phyloP scores from a whole-genome alignment of 805 yeast species.

The Cyberlindnera amylophila region DNA sequence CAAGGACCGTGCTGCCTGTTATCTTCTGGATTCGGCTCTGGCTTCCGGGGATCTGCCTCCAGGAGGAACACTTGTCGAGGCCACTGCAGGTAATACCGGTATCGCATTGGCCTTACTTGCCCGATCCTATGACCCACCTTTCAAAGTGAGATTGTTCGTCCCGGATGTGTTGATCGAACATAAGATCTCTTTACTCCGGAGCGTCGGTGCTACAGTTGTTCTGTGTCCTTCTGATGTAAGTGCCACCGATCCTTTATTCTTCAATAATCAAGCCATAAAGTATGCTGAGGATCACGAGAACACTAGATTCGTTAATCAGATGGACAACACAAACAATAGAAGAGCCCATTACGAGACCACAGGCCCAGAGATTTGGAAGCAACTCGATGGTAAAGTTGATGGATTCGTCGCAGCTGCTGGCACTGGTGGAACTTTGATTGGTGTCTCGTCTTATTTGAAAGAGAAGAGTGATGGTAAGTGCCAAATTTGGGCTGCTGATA shows the following conservation, averaged over 20 bases:
- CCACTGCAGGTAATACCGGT: constrained; percentile 86
- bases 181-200: constrained; percentile 53
- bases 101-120: constrained; percentile 73
- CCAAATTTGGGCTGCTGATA: constrained; percentile 64
- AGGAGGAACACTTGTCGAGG: constrained; percentile 71
- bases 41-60: constrained; percentile 46
- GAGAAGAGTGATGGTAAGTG: constrained; percentile 36
- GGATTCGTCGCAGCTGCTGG: constrained; percentile 75
- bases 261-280: constrained; percentile 23
- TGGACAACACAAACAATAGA: constrained; percentile 77
- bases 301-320: constrained; percentile 77
- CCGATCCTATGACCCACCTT: constrained; percentile 24
- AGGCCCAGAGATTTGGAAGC: constrained; percentile 75
- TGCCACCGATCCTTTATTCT: constrained; percentile 45
- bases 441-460: constrained; percentile 62
- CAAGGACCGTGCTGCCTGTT: constrained; percentile 74
- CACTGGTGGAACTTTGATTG: constrained; percentile 81
- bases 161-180: constrained; percentile 77
- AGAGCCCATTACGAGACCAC: constrained; percentile 62
- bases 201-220: constrained; percentile 59
- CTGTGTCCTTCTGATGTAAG: constrained; percentile 64
- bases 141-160: constrained; percentile 64
- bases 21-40: constrained; percentile 62
- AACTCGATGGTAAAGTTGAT: constrained; percentile 49
- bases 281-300: constrained; percentile 36